These are phyloP conservation scores for Candida frijolesensis DNA, from an alignment of 1,139 yeast genomes.

Conservation along the genomic window DNA sequence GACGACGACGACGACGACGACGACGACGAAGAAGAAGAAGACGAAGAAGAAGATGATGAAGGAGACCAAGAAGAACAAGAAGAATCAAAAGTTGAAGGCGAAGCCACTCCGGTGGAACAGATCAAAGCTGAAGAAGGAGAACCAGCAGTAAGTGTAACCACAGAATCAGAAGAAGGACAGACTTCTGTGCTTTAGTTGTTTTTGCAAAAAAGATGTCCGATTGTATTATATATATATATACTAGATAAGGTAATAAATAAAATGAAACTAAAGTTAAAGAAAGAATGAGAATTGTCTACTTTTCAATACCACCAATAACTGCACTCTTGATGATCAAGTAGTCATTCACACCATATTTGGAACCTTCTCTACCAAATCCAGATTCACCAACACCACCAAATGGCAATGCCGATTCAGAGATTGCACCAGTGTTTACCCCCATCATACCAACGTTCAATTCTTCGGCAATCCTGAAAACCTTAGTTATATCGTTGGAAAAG, in stretches of 20 bases:
- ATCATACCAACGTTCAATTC: constrained; percentile 50
- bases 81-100: neutral
- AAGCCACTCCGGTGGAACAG: neutral
- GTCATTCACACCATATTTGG: constrained; percentile 46
- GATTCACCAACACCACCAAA: constrained; percentile 50
- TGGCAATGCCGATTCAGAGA: constrained; percentile 49
- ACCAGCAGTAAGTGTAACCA: neutral
- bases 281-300: neutral
- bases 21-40: neutral
- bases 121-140: neutral
- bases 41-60: neutral
- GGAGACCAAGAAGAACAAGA: neutral
- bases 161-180: too few relatives aligned
- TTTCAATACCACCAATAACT: constrained; percentile 23
- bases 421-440: constrained; percentile 47
- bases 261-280: neutral
- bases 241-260: neutral
- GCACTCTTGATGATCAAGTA: constrained; percentile 36
- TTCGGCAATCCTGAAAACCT: constrained; percentile 55
- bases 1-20: constrained; percentile 3
- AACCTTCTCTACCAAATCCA: constrained; percentile 54
- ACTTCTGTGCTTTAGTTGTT: too few relatives aligned
- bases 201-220: too few relatives aligned
- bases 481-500: constrained; percentile 45
- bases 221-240: neutral